Conservation (phyloP, 2,329 filamentous ascomycete genomes). For the Fusarium sp. region DNA sequence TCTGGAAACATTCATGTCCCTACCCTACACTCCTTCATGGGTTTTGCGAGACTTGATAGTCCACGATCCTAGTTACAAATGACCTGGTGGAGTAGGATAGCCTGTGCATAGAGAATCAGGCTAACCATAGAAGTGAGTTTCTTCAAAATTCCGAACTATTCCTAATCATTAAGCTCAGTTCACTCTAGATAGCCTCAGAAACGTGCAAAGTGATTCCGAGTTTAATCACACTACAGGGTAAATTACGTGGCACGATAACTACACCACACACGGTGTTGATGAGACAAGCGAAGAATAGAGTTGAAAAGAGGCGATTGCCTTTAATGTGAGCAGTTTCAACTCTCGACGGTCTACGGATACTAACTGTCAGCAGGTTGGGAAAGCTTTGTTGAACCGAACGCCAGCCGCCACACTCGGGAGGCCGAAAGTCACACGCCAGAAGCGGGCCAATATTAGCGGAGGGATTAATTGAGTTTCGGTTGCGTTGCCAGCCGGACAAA, state of each 20-base stretch:
- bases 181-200: not conserved
- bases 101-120: not conserved
- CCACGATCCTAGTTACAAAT: not conserved
- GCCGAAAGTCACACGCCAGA: constrained; percentile 6
- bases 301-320: constrained; percentile 5
- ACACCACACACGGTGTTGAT: not conserved
- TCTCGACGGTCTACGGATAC: not conserved
- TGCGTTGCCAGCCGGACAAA: not conserved
- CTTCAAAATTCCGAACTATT: not conserved
- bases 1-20: too few species aligned
- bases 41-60: not conserved
- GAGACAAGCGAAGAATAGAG: not conserved
- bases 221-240: not conserved
- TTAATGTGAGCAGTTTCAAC: constrained; percentile 3
- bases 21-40: not conserved
- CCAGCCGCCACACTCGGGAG: not conserved
- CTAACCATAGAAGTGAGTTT: not conserved
- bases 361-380: not conserved
- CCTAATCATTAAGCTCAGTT: not conserved
- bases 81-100: not conserved
- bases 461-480: constrained; percentile 1
- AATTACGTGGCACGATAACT: not conserved
- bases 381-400: not conserved
- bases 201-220: not conserved
- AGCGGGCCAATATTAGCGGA: not conserved